A percentile compares a stretch with the other conserved stretches of the same genome.
Conservation (phyloP, 441 rosid genomes). For the Pelargonium fulgidum region DNA sequence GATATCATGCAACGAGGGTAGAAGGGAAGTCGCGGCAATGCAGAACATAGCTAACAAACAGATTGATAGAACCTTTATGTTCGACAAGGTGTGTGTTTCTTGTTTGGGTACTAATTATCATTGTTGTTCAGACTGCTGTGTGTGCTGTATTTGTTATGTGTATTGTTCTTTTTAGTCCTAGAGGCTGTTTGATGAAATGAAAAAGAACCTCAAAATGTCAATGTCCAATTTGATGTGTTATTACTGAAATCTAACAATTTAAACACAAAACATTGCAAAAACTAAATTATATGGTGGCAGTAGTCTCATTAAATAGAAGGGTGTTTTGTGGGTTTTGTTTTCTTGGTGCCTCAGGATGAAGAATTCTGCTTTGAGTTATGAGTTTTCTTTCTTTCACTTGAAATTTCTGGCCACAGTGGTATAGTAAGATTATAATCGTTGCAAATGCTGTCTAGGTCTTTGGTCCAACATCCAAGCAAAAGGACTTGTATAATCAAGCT, state of each 20-base stretch:
- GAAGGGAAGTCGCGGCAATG: slow-evolving; percentile 73
- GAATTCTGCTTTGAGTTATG: no score
- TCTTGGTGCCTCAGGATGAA: no score
- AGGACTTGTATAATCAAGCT: slow-evolving; percentile 68
- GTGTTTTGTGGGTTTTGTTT: no score
- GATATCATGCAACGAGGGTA: slow-evolving; percentile 73
- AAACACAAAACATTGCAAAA: no score
- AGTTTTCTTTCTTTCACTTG: not conserved
- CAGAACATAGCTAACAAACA: slow-evolving; percentile 94
- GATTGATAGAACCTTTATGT: slow-evolving; percentile 84
- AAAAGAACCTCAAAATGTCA: no score
- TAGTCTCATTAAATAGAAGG: no score
- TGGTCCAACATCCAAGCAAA: slow-evolving; percentile 83
- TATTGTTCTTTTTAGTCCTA: no score
- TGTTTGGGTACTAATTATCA: not conserved
- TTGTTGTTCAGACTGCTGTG: not conserved
- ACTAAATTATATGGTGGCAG: no score
- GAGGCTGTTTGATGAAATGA: no score
- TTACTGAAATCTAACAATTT: no score
- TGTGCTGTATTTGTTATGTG: no score
- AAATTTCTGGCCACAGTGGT: not conserved
- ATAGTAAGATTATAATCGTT: slow-evolving; percentile 7
- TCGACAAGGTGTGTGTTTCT: slow-evolving; percentile 66
- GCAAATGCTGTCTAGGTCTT: slow-evolving; percentile 52
- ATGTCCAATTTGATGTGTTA: no score